A percentile compares a stretch with the other conserved stretches of the same genome.
Evolutionary conservation across 2,329 filamentous ascomycete species (phyloP).

Genomic region (Fusarium temperatum): DNA sequence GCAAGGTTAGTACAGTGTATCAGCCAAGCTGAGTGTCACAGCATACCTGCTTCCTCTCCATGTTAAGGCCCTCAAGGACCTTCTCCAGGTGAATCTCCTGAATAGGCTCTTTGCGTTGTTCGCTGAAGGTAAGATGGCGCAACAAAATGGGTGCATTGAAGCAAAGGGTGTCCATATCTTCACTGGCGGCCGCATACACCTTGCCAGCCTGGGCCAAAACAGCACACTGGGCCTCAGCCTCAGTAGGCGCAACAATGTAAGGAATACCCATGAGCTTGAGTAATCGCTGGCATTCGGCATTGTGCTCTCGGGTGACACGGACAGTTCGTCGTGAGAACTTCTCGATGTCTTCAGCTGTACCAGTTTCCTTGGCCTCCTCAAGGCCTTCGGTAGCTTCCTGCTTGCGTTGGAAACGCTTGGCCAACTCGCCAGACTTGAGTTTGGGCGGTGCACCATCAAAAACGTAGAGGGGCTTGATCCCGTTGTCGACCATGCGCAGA

Average conservation of each 20-base stretch:
- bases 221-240: constrained; percentile 97
- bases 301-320: constrained; percentile 94
- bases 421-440: constrained; percentile 95
- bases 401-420: constrained; percentile 95
- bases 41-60: constrained; percentile 84
- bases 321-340: constrained; percentile 96
- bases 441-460: constrained; percentile 98
- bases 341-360: constrained; percentile 96
- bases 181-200: constrained; percentile 94
- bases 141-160: constrained; percentile 93
- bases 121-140: constrained; percentile 93
- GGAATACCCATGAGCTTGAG: constrained; percentile 96
- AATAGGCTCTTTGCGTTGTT: constrained; percentile 97
- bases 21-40: neutral
- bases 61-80: constrained; percentile 84
- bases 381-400: constrained; percentile 88
- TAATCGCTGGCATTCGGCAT: constrained; percentile 89
- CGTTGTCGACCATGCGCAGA: constrained; percentile 96
- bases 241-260: constrained; percentile 93
- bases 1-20: constrained; percentile 10
- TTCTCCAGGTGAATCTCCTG: constrained; percentile 92
- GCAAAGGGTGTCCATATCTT: constrained; percentile 99
- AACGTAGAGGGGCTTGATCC: constrained; percentile 97
- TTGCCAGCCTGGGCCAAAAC: constrained; percentile 89
- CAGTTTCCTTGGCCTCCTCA: constrained; percentile 96